Conservation (phyloP, 163 green algal genomes). For the Volvox carteri region DNA sequence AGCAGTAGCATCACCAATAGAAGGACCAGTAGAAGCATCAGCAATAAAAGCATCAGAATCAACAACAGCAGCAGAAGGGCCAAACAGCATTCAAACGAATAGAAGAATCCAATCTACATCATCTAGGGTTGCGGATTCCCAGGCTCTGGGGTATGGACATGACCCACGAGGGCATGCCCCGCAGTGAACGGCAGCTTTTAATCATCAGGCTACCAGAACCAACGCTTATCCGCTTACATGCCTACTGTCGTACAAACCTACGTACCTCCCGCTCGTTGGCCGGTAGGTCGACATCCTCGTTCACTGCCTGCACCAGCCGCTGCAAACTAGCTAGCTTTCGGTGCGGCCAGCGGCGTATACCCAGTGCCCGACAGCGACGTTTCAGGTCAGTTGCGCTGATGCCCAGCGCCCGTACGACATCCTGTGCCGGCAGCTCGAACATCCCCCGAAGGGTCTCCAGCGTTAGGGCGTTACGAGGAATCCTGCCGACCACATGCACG, state of each 20-base stretch:
- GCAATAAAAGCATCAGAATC: too few relatives aligned
- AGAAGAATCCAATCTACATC: too few relatives aligned
- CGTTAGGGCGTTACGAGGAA: neutral
- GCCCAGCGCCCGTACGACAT: conserved; percentile 70
- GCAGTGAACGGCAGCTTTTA: too few relatives aligned
- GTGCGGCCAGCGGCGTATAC: conserved; percentile 74
- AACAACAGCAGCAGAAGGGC: too few relatives aligned
- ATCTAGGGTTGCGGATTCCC: too few relatives aligned
- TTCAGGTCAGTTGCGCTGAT: conserved; percentile 79
- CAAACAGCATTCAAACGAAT: too few relatives aligned
- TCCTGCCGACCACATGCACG: neutral
- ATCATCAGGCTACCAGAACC: too few relatives aligned
- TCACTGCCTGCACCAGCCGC: neutral
- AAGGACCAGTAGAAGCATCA: too few relatives aligned
- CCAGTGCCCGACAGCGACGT: conserved; percentile 73
- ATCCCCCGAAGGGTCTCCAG: neutral
- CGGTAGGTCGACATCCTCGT: neutral
- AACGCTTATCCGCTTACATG: too few relatives aligned
- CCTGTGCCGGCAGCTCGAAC: conserved; percentile 71
- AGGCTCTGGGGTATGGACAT: too few relatives aligned
- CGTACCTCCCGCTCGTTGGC: neutral
- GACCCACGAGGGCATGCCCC: too few relatives aligned
- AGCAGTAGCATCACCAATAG: too few relatives aligned
- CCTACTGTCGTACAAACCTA: neutral
- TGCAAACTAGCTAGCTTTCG: conserved; percentile 52